phyloP scores from a whole-genome alignment of 129 eudicot species.

The Flaveria linearis region DNA sequence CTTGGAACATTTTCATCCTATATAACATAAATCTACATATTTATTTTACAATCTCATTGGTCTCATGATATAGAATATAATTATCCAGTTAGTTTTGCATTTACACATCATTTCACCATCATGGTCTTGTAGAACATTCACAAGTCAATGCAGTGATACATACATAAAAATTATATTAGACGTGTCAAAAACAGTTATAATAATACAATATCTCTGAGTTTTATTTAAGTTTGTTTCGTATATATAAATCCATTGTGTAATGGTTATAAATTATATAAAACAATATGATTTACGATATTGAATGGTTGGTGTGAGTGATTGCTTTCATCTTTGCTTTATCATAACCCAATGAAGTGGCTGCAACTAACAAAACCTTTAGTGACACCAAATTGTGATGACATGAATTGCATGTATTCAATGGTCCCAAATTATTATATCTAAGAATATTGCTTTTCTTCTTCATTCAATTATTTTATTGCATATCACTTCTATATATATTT shows the following conservation, averaged over 20 bases:
- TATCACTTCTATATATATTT: background rate
- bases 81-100: no score
- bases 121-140: no score
- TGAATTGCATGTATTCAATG: conserved; percentile 16
- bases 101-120: no score
- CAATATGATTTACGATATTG: background rate
- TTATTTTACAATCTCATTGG: background rate
- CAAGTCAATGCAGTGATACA: no score
- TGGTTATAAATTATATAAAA: background rate
- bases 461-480: background rate
- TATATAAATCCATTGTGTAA: background rate
- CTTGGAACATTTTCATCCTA: background rate
- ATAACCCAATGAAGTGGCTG: conserved; percentile 28
- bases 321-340: conserved; percentile 25
- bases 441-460: conserved; percentile 6
- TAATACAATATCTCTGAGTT: background rate
- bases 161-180: no score
- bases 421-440: conserved; percentile 19
- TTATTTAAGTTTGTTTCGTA: background rate
- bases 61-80: no score
- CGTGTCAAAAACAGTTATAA: no score
- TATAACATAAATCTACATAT: background rate
- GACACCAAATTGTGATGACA: conserved; percentile 15
- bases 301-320: conserved; percentile 16
- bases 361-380: conserved; percentile 18